phyloP scores from a whole-genome alignment of 352 stramenopile genomes.

The Phytopythium helicoides region DNA sequence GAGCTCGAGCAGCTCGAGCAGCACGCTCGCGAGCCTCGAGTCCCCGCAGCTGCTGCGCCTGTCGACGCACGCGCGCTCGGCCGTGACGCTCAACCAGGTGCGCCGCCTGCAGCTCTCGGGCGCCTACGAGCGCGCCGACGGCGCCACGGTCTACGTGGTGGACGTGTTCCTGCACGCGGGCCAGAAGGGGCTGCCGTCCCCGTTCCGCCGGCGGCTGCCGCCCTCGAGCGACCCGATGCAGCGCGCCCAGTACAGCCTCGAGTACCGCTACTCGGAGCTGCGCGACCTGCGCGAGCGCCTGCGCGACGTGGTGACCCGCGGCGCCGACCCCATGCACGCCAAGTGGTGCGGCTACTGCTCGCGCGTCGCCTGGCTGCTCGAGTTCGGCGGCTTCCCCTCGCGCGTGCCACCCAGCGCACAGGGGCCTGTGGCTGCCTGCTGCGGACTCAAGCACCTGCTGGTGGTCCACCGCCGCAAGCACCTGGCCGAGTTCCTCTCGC shows the following conservation, averaged over 20 bases:
- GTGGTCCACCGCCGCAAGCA: conserved; percentile 27
- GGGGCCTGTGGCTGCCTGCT: conserved; percentile 15
- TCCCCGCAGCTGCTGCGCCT: conserved; percentile 36
- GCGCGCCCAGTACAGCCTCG: conserved; percentile 32
- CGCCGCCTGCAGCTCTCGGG: conserved; percentile 42
- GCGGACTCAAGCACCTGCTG: conserved; percentile 13
- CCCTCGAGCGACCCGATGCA: too few relatives aligned
- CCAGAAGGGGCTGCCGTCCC: conserved; percentile 46
- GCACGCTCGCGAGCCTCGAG: conserved; percentile 7
- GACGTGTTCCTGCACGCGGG: conserved; percentile 36
- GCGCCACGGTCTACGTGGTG: conserved; percentile 50
- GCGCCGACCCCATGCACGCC: conserved; percentile 29
- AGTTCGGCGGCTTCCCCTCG: conserved; percentile 41
- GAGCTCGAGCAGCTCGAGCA: conserved; percentile 4
- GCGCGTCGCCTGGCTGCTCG: conserved; percentile 35
- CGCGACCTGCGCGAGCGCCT: conserved; percentile 38
- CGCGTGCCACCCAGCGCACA: conserved; percentile 20
- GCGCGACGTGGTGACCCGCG: conserved; percentile 14
- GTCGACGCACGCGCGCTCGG: conserved; percentile 44
- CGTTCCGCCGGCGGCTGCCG: conserved; percentile 4
- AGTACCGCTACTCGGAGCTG: conserved; percentile 58
- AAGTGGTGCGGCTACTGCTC: conserved; percentile 64
- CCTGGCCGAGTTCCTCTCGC: conserved; percentile 41
- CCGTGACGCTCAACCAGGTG: conserved; percentile 60
- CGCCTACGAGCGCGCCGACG: conserved; percentile 35